Evolutionary conservation across 2,329 filamentous ascomycete genomes (phyloP).

Genomic region (Penicillium polonicum): DNA sequence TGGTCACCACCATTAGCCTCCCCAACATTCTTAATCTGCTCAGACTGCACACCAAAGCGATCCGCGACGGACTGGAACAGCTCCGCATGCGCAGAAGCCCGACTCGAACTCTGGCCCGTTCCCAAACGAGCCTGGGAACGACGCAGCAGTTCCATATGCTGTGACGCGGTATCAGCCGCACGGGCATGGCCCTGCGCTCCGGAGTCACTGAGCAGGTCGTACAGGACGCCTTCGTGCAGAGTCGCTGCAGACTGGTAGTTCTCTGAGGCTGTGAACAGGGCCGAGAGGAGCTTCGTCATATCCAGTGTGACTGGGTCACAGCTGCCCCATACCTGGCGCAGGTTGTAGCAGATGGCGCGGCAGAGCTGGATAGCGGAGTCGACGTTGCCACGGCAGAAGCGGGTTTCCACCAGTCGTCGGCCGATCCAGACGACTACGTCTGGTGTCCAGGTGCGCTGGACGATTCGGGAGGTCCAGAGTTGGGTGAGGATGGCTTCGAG

Average conservation of each 20-base stretch:
- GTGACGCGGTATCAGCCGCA: constrained; percentile 27
- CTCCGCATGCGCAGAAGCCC: constrained; percentile 25
- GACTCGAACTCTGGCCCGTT: constrained; percentile 8
- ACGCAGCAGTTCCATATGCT: constrained; percentile 34
- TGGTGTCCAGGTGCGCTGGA: constrained; percentile 47
- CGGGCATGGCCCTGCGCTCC: constrained; percentile 21
- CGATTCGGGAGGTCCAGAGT: constrained; percentile 49
- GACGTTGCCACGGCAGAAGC: constrained; percentile 50
- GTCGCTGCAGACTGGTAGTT: constrained; percentile 32
- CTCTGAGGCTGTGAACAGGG: constrained; percentile 47
- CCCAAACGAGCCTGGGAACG: constrained; percentile 29
- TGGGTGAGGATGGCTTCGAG: constrained; percentile 44
- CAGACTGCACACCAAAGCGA: constrained; percentile 28
- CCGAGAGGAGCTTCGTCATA: constrained; percentile 51
- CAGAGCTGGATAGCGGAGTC: constrained; percentile 48
- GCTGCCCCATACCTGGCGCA: constrained; percentile 53
- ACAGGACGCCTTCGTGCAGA: constrained; percentile 33
- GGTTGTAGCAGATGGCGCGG: constrained; percentile 57
- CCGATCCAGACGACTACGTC: constrained; percentile 53
- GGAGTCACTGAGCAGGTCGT: constrained; percentile 31
- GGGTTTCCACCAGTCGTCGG: constrained; percentile 53
- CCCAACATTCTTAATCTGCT: constrained; percentile 23
- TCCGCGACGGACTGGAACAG: constrained; percentile 29
- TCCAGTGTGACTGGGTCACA: constrained; percentile 50
- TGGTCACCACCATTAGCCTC: constrained; percentile 22